A percentile compares a stretch with the other conserved stretches of the same genome.
These are phyloP conservation scores for Penicillium paradoxum DNA, from an alignment of 495 filamentous ascomycete genomes.

Conservation along the genomic window DNA sequence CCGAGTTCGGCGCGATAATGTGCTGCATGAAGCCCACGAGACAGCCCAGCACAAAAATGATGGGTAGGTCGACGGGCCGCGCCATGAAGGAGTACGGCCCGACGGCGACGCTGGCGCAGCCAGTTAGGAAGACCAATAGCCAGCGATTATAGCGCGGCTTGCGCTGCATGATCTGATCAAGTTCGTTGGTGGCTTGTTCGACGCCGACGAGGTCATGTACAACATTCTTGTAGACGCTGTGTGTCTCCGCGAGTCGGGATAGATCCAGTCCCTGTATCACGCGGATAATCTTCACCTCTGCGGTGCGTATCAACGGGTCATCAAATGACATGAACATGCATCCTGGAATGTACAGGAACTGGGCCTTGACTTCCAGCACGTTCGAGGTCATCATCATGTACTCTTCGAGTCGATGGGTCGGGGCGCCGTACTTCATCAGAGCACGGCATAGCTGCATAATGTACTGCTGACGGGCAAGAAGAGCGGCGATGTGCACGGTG, in stretches of 20 bases:
- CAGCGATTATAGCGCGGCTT: slow-evolving; percentile 51
- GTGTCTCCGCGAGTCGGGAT: slow-evolving; percentile 72
- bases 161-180: slow-evolving; percentile 59
- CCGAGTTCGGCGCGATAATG: slow-evolving; percentile 67
- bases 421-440: slow-evolving; percentile 75
- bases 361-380: slow-evolving; percentile 79
- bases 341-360: slow-evolving; percentile 85
- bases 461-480: slow-evolving; percentile 72
- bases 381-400: slow-evolving; percentile 86
- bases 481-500: slow-evolving; percentile 76
- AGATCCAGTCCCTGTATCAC: slow-evolving; percentile 71
- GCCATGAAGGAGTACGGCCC: slow-evolving; percentile 85
- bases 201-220: slow-evolving; percentile 79
- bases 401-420: slow-evolving; percentile 69
- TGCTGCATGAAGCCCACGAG: slow-evolving; percentile 76
- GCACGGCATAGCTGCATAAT: slow-evolving; percentile 81
- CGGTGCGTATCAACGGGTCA: slow-evolving; percentile 77
- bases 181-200: slow-evolving; percentile 64
- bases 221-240: slow-evolving; percentile 86
- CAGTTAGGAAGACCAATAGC: slow-evolving; percentile 68
- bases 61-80: slow-evolving; percentile 76
- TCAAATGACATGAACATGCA: slow-evolving; percentile 95
- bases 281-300: slow-evolving; percentile 82
- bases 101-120: slow-evolving; percentile 70
- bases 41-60: slow-evolving; percentile 79